phyloP scores from a whole-genome alignment of 78 protist species.

The Dictyostelium brefeldianum region DNA sequence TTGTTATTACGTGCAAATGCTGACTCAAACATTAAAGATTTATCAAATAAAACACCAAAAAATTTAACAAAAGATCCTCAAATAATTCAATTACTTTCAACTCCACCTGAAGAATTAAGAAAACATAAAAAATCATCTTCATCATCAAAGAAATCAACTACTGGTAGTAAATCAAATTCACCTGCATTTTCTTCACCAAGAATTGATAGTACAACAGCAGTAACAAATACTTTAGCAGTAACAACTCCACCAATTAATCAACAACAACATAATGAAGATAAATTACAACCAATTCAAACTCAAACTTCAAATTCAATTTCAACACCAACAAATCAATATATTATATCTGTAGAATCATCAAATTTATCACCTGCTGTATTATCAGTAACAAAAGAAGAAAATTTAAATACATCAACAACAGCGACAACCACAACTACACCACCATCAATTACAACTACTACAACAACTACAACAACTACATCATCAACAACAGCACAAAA shows the following conservation, averaged over 20 bases:
- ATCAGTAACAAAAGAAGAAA: background rate
- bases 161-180: background rate
- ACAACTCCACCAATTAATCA: background rate
- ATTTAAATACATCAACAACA: background rate
- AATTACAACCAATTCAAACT: background rate
- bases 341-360: background rate
- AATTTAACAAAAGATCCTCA: constrained; percentile 66
- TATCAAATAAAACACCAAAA: constrained; percentile 47
- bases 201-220: background rate
- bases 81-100: constrained; percentile 28
- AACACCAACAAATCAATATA: constrained; percentile 7
- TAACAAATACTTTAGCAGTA: background rate
- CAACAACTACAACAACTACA: background rate
- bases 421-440: background rate
- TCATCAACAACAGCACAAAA: constrained; percentile 10
- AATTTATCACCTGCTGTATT: background rate
- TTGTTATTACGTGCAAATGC: constrained; percentile 55
- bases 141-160: background rate
- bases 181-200: background rate
- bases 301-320: background rate
- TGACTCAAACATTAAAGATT: constrained; percentile 54
- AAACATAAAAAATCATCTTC: constrained; percentile 41
- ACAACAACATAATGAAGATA: background rate
- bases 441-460: background rate
- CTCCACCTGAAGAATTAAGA: background rate